Evolutionary conservation across 257 asterid genomes (phyloP).

Genomic region (Lithospermum erythrorhizon): DNA sequence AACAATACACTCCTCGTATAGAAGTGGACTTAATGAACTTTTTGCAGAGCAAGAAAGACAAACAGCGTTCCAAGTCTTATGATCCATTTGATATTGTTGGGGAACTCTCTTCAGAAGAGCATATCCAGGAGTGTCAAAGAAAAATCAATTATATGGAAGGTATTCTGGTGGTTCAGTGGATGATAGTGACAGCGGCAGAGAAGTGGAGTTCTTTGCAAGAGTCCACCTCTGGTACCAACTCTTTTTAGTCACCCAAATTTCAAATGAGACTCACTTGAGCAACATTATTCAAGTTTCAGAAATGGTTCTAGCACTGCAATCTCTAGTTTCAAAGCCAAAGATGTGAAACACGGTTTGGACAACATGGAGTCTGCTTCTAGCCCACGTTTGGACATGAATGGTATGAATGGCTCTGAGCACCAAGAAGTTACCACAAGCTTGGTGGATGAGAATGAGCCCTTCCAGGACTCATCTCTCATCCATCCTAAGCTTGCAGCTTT

Average conservation of each 20-base stretch:
- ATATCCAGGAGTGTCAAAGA: slow-evolving; percentile 54
- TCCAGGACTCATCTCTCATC: slow-evolving; percentile 34
- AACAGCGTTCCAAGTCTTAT: slow-evolving; percentile 68
- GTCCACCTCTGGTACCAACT: slow-evolving; percentile 18
- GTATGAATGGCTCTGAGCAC: slow-evolving; percentile 46
- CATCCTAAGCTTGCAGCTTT: slow-evolving; percentile 44
- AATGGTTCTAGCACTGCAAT: slow-evolving; percentile 40
- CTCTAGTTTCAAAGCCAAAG: slow-evolving; percentile 35
- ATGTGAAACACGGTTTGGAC: slow-evolving; percentile 36
- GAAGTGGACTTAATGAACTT: slow-evolving; percentile 96
- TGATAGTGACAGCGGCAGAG: slow-evolving; percentile 78
- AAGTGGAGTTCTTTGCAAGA: slow-evolving; percentile 61
- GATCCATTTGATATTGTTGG: slow-evolving; percentile 86
- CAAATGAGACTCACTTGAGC: slow-evolving; percentile 55
- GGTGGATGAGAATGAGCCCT: slow-evolving; percentile 38
- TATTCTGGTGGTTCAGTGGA: slow-evolving; percentile 89
- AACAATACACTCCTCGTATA: slow-evolving; percentile 96
- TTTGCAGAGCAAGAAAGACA: slow-evolving; percentile 90
- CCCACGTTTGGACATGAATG: slow-evolving; percentile 48
- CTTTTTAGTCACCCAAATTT: slow-evolving; percentile 24
- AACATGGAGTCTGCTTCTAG: slow-evolving; percentile 36
- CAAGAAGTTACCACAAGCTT: slow-evolving; percentile 29
- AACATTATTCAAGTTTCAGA: slow-evolving; percentile 33
- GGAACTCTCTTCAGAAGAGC: slow-evolving; percentile 96
- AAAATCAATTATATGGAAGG: slow-evolving; percentile 65